Evolutionary conservation across 1,284 basidiomycete species (phyloP), one percentile per base, ranked within the genome.

Genomic region (Wolfiporia cocos): DNA sequence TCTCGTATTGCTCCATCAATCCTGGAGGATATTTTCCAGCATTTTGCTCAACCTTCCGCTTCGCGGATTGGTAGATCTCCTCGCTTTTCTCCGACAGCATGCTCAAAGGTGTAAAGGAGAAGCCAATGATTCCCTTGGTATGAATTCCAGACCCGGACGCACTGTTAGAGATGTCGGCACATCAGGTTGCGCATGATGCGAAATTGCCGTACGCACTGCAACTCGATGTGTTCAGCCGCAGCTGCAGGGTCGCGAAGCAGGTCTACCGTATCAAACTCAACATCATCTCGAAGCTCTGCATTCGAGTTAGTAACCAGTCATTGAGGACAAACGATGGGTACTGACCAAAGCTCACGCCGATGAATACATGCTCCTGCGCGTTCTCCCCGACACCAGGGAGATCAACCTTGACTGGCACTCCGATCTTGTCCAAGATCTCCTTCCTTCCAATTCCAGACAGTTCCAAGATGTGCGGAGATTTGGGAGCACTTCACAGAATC

Each of bases 321-420:
- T n/a, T n/a, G n/a, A n/a, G n/a, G n/a, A n/a, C n/a, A n/a, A n/a
- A n/a, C n/a, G n/a, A n/a, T n/a, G 19, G 34, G 5, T 22, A 36
- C 57, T 17, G 29, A 64, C 61, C 58, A n/a, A 51, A 62, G 28
- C 56, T 52, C 29, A 59, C 23, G 0, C 50, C 51, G n/a, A 51
- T 39, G 29, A 54, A 56, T 14, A 57, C 42, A 44, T 76, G 74
- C 41, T 76, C 75, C 37, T 73, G 71, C 5, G 73, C 56, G 52
- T 78, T 76, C 46, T 61, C 61, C 4, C 74, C 75, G 1, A 76
- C 73, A 4, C 72, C 72, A 3, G 70, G 66, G 5, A 77, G 57
- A 21, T 70, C 58, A 38, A 70, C 49, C 41, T 63, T 61, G 26
- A 63, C 49, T 2, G 59, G 49, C 26, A 78, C 56, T 2, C 67